Conservation (phyloP, 805 yeast species). For the Maudiozyma serrabonitensis region DNA sequence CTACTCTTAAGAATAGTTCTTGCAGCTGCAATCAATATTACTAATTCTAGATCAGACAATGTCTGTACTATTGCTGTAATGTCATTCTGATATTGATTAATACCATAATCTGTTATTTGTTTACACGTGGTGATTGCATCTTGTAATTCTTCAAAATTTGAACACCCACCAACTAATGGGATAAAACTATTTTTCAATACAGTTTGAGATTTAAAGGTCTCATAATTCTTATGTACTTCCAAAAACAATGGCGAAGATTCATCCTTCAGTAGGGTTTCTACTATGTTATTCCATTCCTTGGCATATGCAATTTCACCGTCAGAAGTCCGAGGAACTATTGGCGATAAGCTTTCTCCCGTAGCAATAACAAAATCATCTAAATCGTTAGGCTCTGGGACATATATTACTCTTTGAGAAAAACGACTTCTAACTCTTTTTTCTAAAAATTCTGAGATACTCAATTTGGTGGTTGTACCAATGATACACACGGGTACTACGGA, state of each 20-base stretch:
- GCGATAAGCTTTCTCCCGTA: constrained; percentile 29
- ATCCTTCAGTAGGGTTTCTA: constrained; percentile 24
- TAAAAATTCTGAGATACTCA: constrained; percentile 67
- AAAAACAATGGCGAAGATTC: constrained; percentile 29
- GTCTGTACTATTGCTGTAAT: constrained; percentile 24
- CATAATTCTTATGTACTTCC: constrained; percentile 38
- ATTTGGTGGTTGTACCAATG: constrained; percentile 65
- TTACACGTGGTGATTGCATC: constrained; percentile 11
- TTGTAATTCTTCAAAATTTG: constrained; percentile 21
- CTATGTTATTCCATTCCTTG: constrained; percentile 36
- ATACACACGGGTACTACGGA: constrained; percentile 67
- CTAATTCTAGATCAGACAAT: constrained; percentile 62
- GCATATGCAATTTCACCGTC: neutral
- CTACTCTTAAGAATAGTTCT: constrained; percentile 54
- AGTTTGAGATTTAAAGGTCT: constrained; percentile 49
- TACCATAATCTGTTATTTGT: constrained; percentile 17
- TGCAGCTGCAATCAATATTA: constrained; percentile 65
- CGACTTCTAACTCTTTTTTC: constrained; percentile 90
- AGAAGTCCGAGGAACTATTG: neutral
- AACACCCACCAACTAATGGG: constrained; percentile 33
- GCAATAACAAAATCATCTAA: constrained; percentile 43
- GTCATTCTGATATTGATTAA: constrained; percentile 24
- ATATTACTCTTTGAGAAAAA: constrained; percentile 70
- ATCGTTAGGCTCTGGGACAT: constrained; percentile 41
- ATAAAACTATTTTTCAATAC: constrained; percentile 38